Evolutionary conservation across 345 rosid genomes (phyloP).

Genomic region (Psidium friedrichsthalianum): DNA sequence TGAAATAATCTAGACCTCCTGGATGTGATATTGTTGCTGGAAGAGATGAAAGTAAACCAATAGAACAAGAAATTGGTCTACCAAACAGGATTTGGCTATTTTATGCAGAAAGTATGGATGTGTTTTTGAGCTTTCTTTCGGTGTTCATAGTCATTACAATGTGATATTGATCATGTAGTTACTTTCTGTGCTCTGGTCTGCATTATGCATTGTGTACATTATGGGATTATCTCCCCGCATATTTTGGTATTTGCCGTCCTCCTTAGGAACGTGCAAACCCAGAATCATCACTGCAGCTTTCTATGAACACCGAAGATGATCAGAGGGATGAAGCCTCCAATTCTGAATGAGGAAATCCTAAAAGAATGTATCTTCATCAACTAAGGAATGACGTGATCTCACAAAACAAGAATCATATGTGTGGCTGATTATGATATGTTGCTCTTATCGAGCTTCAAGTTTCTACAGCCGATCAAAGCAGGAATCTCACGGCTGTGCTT

Average conservation of each 20-base stretch:
- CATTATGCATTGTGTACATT: background rate
- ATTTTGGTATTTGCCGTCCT: background rate
- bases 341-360: background rate
- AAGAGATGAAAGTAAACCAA: background rate
- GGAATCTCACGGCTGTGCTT: background rate
- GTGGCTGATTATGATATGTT: background rate
- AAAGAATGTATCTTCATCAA: slow-evolving; percentile 3
- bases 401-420: slow-evolving; percentile 16
- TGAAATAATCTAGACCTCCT: background rate
- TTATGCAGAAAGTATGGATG: too few species aligned
- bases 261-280: slow-evolving; percentile 20
- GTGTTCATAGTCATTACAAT: too few species aligned
- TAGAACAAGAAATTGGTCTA: too few species aligned
- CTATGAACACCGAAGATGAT: slow-evolving; percentile 25
- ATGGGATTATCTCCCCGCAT: background rate
- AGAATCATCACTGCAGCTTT: slow-evolving; percentile 5
- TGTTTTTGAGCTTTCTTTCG: too few species aligned
- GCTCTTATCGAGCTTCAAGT: background rate
- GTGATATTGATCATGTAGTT: background rate
- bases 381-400: slow-evolving; percentile 2
- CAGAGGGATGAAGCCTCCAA: slow-evolving; percentile 9
- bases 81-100: too few species aligned
- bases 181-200: background rate
- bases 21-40: background rate
- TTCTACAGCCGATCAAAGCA: background rate